phyloP scores from a whole-genome alignment of 148 eudicot genomes.

The Salicornia ramosissima region DNA sequence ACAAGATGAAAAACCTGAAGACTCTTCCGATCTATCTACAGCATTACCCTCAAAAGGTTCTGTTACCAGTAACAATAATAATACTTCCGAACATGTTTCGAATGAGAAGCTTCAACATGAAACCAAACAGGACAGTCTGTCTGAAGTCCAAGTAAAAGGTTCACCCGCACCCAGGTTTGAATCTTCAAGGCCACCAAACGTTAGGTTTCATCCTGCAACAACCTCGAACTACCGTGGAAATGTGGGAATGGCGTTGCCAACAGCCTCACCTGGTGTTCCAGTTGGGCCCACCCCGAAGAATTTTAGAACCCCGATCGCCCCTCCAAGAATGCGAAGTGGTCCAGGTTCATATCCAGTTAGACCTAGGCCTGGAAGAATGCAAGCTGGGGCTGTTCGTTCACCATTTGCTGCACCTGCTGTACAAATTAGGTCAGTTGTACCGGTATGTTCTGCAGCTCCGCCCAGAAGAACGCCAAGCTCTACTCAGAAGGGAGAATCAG shows the following conservation, averaged over 20 bases:
- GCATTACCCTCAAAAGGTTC: conserved; percentile 11
- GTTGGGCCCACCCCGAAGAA: conserved; percentile 14
- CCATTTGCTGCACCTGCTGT: conserved; percentile 47
- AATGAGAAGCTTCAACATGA: conserved; percentile 21
- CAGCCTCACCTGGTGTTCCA: conserved; percentile 8
- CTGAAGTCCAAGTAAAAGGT: conserved; percentile 10
- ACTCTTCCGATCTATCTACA: conserved; percentile 18
- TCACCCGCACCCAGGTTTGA: background rate
- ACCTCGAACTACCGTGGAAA: conserved; percentile 7
- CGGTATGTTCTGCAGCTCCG: conserved; percentile 53
- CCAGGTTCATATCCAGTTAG: conserved; percentile 11
- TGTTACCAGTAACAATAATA: background rate
- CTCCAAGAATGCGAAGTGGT: conserved; percentile 28
- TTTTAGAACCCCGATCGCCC: conserved; percentile 3
- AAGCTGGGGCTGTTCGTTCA: conserved; percentile 29
- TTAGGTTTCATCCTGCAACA: conserved; percentile 7
- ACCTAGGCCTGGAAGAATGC: conserved; percentile 24
- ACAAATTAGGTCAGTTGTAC: conserved; percentile 52
- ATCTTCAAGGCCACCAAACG: conserved; percentile 18
- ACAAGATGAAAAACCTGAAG: conserved; percentile 27
- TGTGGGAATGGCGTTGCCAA: conserved; percentile 1
- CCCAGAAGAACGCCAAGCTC: conserved; percentile 24
- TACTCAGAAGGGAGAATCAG: conserved; percentile 23
- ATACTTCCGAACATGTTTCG: conserved; percentile 10
- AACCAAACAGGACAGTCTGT: conserved; percentile 14